Base-by-base conservation (phyloP, 805 yeast species). In the Peterozyma toletana region DNA sequence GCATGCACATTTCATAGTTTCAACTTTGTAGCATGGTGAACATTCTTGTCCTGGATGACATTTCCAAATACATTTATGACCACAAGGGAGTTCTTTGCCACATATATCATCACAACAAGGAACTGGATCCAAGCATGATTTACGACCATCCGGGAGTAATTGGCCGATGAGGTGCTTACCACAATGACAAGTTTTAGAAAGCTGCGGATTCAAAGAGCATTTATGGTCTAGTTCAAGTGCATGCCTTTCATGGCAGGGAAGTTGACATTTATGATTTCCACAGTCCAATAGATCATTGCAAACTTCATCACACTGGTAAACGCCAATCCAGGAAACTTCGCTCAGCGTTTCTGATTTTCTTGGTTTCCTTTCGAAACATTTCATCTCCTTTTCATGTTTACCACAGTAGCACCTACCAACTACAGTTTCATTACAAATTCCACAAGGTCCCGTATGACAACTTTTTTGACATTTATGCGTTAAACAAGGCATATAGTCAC, bases 401-500 rank as follows among this genome's bases (percentile, higher is more conserved):
- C 96, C 96, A 66, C 97, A 89, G 56, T 86, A 89, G 59, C 96
- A 89, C 16, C 52, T 59, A 1, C 74, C 73, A 5, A 54, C 55
- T 1, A 83, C 59, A 2, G 54, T 50, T 41, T 68, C 74, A 7
- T 70, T 62, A 59, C 96, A 89, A 5, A 70, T 67, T 0, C 95
- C 96, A 66, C 96, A 89, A 17, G 85, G 66, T 0, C 95, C 96
- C n/a, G 66, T 57, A 61, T 89, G 97, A 58, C 97, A 89, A 5
- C 56, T 63, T 36, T 64, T 60, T 3, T 60, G 50, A 62, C 96
- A 89, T 36, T 55, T 62, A 57, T 90, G 96, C 11, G 74, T 64
- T 2, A 84, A 83, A 66, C 93, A 78, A 13, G 96, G 86, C 57
- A 87, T 56, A 2, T 65, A 45, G 48, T 80, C 79, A 5, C 69